Evolutionary conservation across 345 rosid genomes (phyloP).

Genomic region (Mercurialis annua): DNA sequence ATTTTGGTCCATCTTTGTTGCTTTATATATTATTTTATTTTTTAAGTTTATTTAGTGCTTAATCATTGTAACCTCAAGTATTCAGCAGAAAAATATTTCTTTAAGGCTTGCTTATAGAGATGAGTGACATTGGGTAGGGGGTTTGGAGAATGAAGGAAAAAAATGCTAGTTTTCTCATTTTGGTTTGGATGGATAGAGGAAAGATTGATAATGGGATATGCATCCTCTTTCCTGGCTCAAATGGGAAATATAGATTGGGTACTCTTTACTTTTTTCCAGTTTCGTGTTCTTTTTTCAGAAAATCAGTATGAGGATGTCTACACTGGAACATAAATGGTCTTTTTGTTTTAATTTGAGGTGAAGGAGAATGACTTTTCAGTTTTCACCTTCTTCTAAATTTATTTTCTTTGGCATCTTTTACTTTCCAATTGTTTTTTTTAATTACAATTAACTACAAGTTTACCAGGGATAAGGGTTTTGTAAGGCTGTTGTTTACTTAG

Average conservation of each 20-base stretch:
- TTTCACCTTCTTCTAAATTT: not conserved
- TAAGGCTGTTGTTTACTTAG: not conserved
- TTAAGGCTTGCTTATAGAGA: not conserved
- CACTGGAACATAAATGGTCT: not conserved
- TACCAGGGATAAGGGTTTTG: not conserved
- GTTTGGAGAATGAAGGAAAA: too few species aligned
- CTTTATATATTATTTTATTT: too few species aligned
- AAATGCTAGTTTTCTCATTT: not conserved
- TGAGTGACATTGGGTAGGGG: not conserved
- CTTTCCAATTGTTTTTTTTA: not conserved
- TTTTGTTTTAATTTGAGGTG: not conserved
- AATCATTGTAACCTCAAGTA: not conserved
- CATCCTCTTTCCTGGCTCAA: not conserved
- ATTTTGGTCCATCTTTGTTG: not conserved
- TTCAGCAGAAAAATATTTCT: too few species aligned
- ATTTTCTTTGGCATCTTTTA: too few species aligned
- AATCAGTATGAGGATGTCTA: not conserved
- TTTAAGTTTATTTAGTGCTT: too few species aligned
- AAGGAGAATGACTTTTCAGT: not conserved
- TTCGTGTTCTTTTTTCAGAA: too few species aligned
- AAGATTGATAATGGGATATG: not conserved
- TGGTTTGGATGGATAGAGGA: slow-evolving; percentile 9
- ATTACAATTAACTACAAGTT: not conserved
- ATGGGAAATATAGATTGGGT: not conserved
- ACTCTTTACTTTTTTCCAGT: not conserved